phyloP scores from a whole-genome alignment of 345 rosid genomes.

The Isatis tinctoria region DNA sequence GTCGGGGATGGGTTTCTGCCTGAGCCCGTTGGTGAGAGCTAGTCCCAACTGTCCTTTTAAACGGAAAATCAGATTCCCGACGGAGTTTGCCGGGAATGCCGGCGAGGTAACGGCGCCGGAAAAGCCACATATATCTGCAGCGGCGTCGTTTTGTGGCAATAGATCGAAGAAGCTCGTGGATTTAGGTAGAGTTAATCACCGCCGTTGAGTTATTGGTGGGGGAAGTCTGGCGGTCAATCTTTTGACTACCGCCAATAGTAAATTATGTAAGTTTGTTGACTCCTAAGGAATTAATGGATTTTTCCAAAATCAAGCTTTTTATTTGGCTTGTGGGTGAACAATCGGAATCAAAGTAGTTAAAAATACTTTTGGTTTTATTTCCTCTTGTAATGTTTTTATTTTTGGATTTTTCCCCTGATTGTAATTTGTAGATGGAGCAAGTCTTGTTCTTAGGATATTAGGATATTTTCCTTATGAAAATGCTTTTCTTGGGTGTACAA shows the following conservation, averaged over 20 bases:
- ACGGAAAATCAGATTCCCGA: constrained; percentile 41
- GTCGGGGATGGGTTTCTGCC: constrained; percentile 67
- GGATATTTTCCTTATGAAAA: background rate
- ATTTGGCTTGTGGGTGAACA: constrained; percentile 13
- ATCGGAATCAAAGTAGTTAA: background rate
- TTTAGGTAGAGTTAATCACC: constrained; percentile 62
- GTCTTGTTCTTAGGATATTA: constrained; percentile 4
- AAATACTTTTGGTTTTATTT: background rate
- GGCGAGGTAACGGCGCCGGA: constrained; percentile 44
- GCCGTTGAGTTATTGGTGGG: constrained; percentile 46
- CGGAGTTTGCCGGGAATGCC: constrained; percentile 38
- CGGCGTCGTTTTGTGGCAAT: constrained; percentile 69
- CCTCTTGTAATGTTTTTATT: background rate
- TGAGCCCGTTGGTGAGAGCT: constrained; percentile 91
- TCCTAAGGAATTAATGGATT: background rate
- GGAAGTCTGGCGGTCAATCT: constrained; percentile 16
- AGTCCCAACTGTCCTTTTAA: constrained; percentile 70
- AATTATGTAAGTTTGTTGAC: background rate
- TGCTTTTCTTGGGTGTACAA: background rate
- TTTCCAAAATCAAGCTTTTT: constrained; percentile 3
- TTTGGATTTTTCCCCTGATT: background rate
- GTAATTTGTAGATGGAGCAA: constrained; percentile 2
- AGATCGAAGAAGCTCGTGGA: constrained; percentile 87
- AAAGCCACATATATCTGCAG: constrained; percentile 64
- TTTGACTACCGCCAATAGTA: constrained; percentile 1